These are phyloP conservation scores for Aspergillus versicolor DNA, from an alignment of 2,329 filamentous ascomycete species.

Conservation along the genomic window DNA sequence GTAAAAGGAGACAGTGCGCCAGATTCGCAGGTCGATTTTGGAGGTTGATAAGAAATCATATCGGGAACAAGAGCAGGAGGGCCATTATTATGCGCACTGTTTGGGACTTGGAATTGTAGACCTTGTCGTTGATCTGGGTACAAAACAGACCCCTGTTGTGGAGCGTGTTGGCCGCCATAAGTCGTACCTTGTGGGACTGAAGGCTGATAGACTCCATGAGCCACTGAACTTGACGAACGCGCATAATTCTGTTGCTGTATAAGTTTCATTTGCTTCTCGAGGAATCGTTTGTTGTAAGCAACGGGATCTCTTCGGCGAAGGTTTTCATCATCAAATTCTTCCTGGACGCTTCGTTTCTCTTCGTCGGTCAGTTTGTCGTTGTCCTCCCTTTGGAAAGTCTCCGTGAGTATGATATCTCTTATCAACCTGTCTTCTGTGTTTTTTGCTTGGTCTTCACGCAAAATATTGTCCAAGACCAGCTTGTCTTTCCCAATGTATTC, in stretches of 20 bases:
- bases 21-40: not conserved
- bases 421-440: conserved; percentile 25
- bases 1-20: not conserved
- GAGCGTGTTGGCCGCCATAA: not conserved
- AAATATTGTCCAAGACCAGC: conserved; percentile 58
- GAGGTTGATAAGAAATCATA: conserved; percentile 14
- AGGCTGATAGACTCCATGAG: not conserved
- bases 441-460: conserved; percentile 21
- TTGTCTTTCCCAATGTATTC: conserved; percentile 60
- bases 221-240: not conserved
- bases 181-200: not conserved
- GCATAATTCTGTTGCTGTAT: not conserved
- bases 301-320: conserved; percentile 39
- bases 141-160: not conserved
- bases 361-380: conserved; percentile 61
- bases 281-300: conserved; percentile 28
- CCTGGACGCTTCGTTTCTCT: conserved; percentile 58
- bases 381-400: conserved; percentile 72
- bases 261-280: conserved; percentile 14
- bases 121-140: not conserved
- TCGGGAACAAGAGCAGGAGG: conserved; percentile 22
- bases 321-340: conserved; percentile 42
- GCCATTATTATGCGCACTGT: not conserved
- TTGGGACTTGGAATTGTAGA: not conserved
- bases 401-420: conserved; percentile 60